Conservation (phyloP, 2,329 filamentous ascomycete species). For the Botryotinia narcissicola region DNA sequence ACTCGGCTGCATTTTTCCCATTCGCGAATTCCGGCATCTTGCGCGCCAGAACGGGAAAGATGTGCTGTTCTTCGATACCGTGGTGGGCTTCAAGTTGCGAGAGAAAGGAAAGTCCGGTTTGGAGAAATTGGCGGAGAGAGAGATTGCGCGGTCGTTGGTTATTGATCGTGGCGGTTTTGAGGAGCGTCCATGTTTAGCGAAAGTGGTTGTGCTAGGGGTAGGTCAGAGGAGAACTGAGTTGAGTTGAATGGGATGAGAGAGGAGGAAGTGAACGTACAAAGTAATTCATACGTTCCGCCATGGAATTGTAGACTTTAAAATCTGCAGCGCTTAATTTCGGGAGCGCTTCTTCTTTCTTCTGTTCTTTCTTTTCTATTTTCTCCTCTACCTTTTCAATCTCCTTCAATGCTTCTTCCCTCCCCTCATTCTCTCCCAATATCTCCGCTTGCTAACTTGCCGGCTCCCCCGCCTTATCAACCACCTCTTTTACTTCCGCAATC, state of each 20-base stretch:
- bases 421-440: slow-evolving; percentile 39
- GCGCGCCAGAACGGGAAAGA: slow-evolving; percentile 74
- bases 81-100: slow-evolving; percentile 74
- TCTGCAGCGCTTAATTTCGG: slow-evolving; percentile 57
- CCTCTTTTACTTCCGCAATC: neutral
- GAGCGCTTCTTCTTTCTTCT: slow-evolving; percentile 37
- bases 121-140: slow-evolving; percentile 67
- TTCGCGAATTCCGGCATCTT: slow-evolving; percentile 74
- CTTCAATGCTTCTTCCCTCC: slow-evolving; percentile 49
- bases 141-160: slow-evolving; percentile 60
- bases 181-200: slow-evolving; percentile 67
- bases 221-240: neutral
- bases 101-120: slow-evolving; percentile 66
- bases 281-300: slow-evolving; percentile 62
- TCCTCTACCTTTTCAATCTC: slow-evolving; percentile 31
- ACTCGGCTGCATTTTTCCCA: slow-evolving; percentile 52
- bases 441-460: slow-evolving; percentile 48
- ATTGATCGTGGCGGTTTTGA: slow-evolving; percentile 63
- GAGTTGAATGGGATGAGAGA: neutral
- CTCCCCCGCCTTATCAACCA: slow-evolving; percentile 56
- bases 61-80: slow-evolving; percentile 74
- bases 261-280: slow-evolving; percentile 46
- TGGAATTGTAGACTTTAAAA: slow-evolving; percentile 58
- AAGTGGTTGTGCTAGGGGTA: slow-evolving; percentile 68
- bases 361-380: slow-evolving; percentile 23